Conservation (phyloP, 129 eudicot species). For the Silybum marianum region DNA sequence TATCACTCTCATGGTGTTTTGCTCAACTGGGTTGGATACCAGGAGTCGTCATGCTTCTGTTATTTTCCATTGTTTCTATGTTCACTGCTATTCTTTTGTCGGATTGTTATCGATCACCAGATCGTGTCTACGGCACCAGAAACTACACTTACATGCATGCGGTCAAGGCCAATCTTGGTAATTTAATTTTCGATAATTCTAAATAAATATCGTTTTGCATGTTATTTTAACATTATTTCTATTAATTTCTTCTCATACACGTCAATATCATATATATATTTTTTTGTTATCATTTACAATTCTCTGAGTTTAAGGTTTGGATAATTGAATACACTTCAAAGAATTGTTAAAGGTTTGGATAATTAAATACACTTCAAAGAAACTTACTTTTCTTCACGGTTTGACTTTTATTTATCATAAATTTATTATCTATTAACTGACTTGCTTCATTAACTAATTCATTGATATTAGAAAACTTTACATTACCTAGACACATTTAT, state of each 20-base stretch:
- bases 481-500: not conserved
- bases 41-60: conserved; percentile 40
- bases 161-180: conserved; percentile 52
- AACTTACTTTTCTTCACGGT: not conserved
- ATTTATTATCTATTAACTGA: not conserved
- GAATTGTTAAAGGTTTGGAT: not conserved
- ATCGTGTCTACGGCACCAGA: conserved; percentile 42
- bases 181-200: not conserved
- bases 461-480: not conserved
- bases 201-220: too few relatives aligned
- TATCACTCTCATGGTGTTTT: conserved; percentile 63
- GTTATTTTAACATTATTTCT: not conserved
- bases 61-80: conserved; percentile 41
- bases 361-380: too few relatives aligned
- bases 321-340: too few relatives aligned
- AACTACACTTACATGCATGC: conserved; percentile 56
- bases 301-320: not conserved
- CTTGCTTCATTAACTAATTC: not conserved
- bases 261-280: too few relatives aligned
- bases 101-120: conserved; percentile 49
- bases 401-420: not conserved
- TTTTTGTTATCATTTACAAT: not conserved
- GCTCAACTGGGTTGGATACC: conserved; percentile 70
- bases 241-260: not conserved
- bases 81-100: conserved; percentile 47